Evolutionary conservation across 2,329 filamentous ascomycete species (phyloP), one percentile per base, ranked within the genome.

Genomic region (Fusarium sarcochroum): DNA sequence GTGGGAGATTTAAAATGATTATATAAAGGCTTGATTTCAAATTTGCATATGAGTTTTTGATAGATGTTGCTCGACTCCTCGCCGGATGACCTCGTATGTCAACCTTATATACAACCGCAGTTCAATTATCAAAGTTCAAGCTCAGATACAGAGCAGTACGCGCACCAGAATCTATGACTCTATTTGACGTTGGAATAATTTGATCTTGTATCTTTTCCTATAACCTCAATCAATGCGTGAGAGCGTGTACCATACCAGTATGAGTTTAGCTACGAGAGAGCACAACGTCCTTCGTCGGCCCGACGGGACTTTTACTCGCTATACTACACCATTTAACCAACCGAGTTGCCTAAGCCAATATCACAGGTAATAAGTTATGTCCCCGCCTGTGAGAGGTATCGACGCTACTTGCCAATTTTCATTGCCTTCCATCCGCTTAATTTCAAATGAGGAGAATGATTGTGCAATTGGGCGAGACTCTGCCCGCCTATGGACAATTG

Each of bases 1-100:
- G 9, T 10, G 1, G 5, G 2, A 1, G 2, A 6, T 57, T 13
- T 4, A 17, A 11, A 7, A 5, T 8, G 0, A 3, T 6, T 8
- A 27, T 55, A 56, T 47, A 1, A 3, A n/a, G 13, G 27, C 6
- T 14, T 1, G 2, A 4, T 15, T 9, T 7, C 4, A 17, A 3
- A 11, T 20, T 51, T 10, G 32, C 37, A 32, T 38, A 23, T 23
- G 23, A 23, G 6, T 7, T 7, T 23, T 7, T 23, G 23, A 23
- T 23, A 23, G 7, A 23, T 23, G 6, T 23, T 23, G 23, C 23
- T 23, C 5, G 23, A 23, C 23, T 23, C 23, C 23, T 23, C 23
- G 7, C 23, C 23, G 7, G 6, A 23, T 23, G 1, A 23, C 23
- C 23, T 32, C 4, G 30, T 32, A 32, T 32, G 30, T 32, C 23